A percentile compares a stretch with the other conserved stretches of the same genome.
Conservation (phyloP, 305 asterid genomes). For the Coffea humblotiana region DNA sequence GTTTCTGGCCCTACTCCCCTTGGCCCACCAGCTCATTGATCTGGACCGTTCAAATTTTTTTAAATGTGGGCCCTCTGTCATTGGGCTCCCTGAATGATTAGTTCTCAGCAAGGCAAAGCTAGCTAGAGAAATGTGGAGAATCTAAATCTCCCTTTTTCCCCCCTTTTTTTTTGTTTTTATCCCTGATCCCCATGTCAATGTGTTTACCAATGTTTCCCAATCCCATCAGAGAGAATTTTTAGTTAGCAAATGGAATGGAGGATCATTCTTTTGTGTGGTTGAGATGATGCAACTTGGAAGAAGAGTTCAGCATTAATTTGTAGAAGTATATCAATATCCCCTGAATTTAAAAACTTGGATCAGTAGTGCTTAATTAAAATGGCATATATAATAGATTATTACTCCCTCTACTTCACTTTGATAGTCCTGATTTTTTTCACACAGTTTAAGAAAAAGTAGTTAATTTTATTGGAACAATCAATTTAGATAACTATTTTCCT, state of each 20-base stretch:
- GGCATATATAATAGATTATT: neutral
- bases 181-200: slow-evolving; percentile 10
- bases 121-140: slow-evolving; percentile 34
- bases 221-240: slow-evolving; percentile 19
- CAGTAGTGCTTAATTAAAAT: neutral
- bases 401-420: no score
- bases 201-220: slow-evolving; percentile 19
- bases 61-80: slow-evolving; percentile 42
- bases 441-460: no score
- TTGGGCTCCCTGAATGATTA: slow-evolving; percentile 65
- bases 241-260: slow-evolving; percentile 6
- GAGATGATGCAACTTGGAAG: neutral
- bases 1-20: slow-evolving; percentile 39
- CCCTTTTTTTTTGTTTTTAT: neutral
- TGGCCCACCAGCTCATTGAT: slow-evolving; percentile 41
- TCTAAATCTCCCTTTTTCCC: slow-evolving; percentile 16
- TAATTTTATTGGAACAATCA: no score
- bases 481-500: no score
- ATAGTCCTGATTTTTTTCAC: no score
- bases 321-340: no score
- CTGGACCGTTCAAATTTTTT: slow-evolving; percentile 43
- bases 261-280: neutral
- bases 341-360: neutral
- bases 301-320: neutral
- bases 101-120: slow-evolving; percentile 18